These are phyloP conservation scores for Barnettozyma vustinii DNA, from an alignment of 805 yeast genomes.

Conservation along the genomic window DNA sequence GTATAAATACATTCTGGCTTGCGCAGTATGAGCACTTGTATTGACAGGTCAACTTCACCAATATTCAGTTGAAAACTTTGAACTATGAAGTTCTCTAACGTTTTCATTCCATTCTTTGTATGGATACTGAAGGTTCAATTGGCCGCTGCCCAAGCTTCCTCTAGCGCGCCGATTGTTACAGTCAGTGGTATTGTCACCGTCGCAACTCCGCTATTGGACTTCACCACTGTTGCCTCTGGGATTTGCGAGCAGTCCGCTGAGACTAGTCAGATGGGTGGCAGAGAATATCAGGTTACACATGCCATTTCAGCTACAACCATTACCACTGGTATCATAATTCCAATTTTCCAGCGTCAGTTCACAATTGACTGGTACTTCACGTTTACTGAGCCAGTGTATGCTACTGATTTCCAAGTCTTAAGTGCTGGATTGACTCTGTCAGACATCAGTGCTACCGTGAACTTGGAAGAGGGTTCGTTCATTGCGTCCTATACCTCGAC, in stretches of 20 bases:
- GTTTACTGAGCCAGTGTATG: conserved; percentile 4
- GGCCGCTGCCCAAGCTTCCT: not conserved
- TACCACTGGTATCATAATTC: not conserved
- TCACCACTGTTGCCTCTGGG: not conserved
- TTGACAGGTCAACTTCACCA: not conserved
- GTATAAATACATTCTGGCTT: too few species aligned
- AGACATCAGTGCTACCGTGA: conserved; percentile 10
- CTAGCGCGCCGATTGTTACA: not conserved
- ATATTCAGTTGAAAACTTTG: not conserved
- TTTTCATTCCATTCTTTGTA: not conserved
- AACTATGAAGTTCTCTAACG: not conserved
- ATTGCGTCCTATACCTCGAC: conserved; percentile 9
- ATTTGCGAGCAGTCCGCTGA: conserved; percentile 5
- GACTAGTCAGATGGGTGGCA: conserved; percentile 6
- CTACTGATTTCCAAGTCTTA: conserved; percentile 8
- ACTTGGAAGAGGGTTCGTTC: conserved; percentile 15
- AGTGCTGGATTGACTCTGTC: not conserved
- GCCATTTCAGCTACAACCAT: conserved; percentile 5
- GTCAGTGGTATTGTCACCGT: not conserved
- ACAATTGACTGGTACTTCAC: conserved; percentile 10
- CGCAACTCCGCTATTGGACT: not conserved
- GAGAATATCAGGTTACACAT: conserved; percentile 6
- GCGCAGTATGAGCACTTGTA: too few species aligned
- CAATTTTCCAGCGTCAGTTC: conserved; percentile 1
- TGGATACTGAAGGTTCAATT: not conserved